Evolutionary conservation across 768 basidiomycete genomes (phyloP), one percentile per base, ranked within the genome.

Genomic region (Calocera viscosa): DNA sequence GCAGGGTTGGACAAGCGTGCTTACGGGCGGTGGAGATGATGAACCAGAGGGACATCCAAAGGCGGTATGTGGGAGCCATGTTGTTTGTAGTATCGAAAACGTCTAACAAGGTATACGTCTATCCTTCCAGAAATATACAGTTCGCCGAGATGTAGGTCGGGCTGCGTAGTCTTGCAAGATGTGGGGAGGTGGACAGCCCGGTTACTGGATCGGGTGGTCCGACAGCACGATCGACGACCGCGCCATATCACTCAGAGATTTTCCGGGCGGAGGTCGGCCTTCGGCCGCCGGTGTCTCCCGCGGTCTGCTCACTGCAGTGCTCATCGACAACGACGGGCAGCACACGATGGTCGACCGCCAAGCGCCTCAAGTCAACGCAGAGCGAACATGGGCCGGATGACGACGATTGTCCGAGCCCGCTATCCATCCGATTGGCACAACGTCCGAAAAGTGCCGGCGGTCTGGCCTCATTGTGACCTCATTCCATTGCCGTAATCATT

Each of bases 11-110:
- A 60, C 53, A 26, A 60, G 2, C 26, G 30, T 32, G 24, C 43
- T 7, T 24, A 60, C 53, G 14, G 16, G 30, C 84, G 5, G 78
- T 77, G 10, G 84, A 82, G 28, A 90, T 60, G 2, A 88, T 70
- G 72, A 90, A 89, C 89, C 89, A 88, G 24, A 67, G 49, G n/a
- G 69, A 65, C 35, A 72, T 66, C 66, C 71, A 68, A 33, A 60
- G 53, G 30, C 53, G 53, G 11, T 5, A 11, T 28, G 53, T 30
- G 53, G 53, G 53, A 10, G 53, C 53, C 53, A 60, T 60, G 53
- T 60, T 30, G 53, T 60, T 2, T 5, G 5, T 28, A 17, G 3
- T 5, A 3, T 60, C 53, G 5, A 60, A 28, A 22, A 5, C 19
- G 14, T 60, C 5, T 60, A 10, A 19, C n/a, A 30, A 47, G 43